Base-by-base conservation (phyloP, 2,329 filamentous ascomycete genomes). In the Penicillium sp. region DNA sequence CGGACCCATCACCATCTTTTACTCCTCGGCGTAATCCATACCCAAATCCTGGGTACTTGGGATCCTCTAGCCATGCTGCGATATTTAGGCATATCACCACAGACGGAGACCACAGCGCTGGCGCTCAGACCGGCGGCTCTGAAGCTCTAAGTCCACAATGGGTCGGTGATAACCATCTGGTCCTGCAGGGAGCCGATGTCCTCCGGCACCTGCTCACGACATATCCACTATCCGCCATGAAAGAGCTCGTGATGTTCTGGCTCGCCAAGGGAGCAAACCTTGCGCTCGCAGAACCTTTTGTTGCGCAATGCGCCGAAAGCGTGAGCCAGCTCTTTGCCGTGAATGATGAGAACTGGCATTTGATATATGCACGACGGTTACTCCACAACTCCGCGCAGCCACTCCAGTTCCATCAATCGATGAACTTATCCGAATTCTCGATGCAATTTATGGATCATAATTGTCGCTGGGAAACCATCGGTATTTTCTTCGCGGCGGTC, bases 391-490 rank as follows among this genome's bases (percentile, higher is more conserved):
- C 64, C 6, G 64, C 62, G 27, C 59, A 56, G 11, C 62, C 60
- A 13, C 39, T 67, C 24, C 56, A 60, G 1, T 61, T 66, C 21
- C 43, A 60, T 19, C 55, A 47, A 11, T 45, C 52, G 3, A 59
- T 63, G 11, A 57, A 62, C 37, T 46, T 68, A 1, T 47, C 46
- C 8, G 27, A 39, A 22, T 69, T 67, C 43, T 63, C 63, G 7
- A 57, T 60, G 14, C 66, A 69, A n/a, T 68, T 68, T 7, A 24
- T 68, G 8, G 46, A 62, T 24, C 62, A 69, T 19, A 69, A 72
- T 54, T 58, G 68, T 13, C 68, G 75, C 13, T 77, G 74, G 75
- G 75, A 77, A 39, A 73, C 72, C 0, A 29, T 78, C 4, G 75
- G 74, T 0, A 64, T 78, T 3, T 76, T 77, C 44, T 67, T 77